Evolutionary conservation across 306 rosid genomes (phyloP).

Genomic region (Ochetophila trinervis): DNA sequence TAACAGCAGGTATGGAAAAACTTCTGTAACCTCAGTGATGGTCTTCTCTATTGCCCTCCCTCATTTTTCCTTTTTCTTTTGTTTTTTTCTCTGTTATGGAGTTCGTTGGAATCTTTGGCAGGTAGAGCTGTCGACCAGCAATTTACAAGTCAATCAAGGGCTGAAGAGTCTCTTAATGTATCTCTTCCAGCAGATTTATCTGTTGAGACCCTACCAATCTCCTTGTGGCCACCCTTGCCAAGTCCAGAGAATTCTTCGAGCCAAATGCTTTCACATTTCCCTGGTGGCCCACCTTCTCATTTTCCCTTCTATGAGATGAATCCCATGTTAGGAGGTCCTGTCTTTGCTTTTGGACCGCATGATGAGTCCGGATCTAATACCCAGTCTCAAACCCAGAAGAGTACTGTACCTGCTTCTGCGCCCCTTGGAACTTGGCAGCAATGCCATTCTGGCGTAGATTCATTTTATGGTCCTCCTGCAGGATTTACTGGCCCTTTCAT

Average conservation of each 20-base stretch:
- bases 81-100: background rate
- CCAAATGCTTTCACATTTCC: constrained; percentile 82
- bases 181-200: constrained; percentile 94
- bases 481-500: constrained; percentile 88
- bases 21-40: background rate
- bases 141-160: constrained; percentile 59
- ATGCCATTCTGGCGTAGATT: constrained; percentile 88
- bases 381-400: constrained; percentile 67
- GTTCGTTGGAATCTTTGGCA: constrained; percentile 28
- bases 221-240: constrained; percentile 76
- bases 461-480: constrained; percentile 91
- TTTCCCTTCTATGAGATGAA: constrained; percentile 95
- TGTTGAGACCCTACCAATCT: constrained; percentile 82
- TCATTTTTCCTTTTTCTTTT: constrained; percentile 3
- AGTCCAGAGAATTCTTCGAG: constrained; percentile 69
- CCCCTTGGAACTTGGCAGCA: constrained; percentile 85
- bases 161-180: constrained; percentile 74
- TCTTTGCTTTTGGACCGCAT: constrained; percentile 82
- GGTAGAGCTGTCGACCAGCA: constrained; percentile 63
- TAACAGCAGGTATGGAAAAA: constrained; percentile 46
- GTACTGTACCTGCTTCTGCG: constrained; percentile 50
- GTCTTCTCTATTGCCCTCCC: background rate
- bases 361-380: constrained; percentile 70
- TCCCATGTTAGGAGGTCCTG: constrained; percentile 90
- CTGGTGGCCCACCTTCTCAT: constrained; percentile 75